Evolutionary conservation across 2,329 filamentous ascomycete genomes (phyloP).

Genomic region (Purpureocillium takamizusanense): DNA sequence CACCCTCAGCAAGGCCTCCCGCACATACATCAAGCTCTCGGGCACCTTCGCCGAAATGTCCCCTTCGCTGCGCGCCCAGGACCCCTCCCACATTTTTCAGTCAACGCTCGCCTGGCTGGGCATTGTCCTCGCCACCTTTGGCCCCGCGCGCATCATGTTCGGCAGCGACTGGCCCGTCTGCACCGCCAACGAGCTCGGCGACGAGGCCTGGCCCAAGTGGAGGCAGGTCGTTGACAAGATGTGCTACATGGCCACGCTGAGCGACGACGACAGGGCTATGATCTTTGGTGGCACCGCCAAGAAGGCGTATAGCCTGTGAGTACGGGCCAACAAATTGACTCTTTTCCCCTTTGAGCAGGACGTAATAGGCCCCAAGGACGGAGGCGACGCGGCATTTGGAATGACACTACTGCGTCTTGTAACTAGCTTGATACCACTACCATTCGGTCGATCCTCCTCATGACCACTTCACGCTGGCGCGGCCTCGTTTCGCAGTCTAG

Average conservation of each 20-base stretch:
- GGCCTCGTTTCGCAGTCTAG: too few species aligned
- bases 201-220: slow-evolving; percentile 69
- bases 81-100: slow-evolving; percentile 49
- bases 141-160: slow-evolving; percentile 70
- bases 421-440: not conserved
- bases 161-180: slow-evolving; percentile 93
- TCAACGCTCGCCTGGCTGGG: slow-evolving; percentile 62
- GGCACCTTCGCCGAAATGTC: slow-evolving; percentile 77
- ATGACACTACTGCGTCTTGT: not conserved
- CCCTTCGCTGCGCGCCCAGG: slow-evolving; percentile 36
- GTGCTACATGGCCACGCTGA: slow-evolving; percentile 53
- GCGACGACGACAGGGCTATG: slow-evolving; percentile 50
- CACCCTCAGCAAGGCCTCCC: slow-evolving; percentile 52
- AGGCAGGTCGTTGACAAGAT: slow-evolving; percentile 58
- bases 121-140: slow-evolving; percentile 64
- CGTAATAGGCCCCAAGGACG: too few species aligned
- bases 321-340: not conserved
- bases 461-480: too few species aligned
- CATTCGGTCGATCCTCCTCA: too few species aligned
- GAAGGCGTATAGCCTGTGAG: slow-evolving; percentile 56
- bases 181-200: slow-evolving; percentile 42
- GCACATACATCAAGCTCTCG: slow-evolving; percentile 86
- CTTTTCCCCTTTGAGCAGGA: too few species aligned
- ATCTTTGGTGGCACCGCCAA: slow-evolving; percentile 68
- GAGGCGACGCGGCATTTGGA: not conserved